A percentile compares a stretch with the other conserved stretches of the same genome.
Evolutionary conservation across 1,284 basidiomycete genomes (phyloP).

Genomic region (Fomitopsis schrenkii): DNA sequence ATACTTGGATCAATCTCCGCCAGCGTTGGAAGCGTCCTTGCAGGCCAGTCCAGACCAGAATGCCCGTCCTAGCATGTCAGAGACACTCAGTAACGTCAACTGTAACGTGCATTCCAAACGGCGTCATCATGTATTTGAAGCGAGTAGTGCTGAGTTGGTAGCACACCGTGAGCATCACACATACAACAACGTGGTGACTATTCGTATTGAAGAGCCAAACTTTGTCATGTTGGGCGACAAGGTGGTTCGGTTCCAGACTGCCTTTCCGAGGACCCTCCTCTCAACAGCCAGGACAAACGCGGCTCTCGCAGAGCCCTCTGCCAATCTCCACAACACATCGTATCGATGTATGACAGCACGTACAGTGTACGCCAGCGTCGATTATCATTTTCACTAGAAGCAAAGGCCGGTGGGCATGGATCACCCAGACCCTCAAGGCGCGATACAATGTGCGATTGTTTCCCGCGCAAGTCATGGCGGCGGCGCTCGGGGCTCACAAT

Average conservation of each 20-base stretch:
- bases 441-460: background rate
- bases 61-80: background rate
- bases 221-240: background rate
- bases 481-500: background rate
- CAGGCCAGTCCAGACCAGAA: background rate
- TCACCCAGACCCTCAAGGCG: background rate
- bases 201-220: background rate
- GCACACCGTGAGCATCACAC: background rate
- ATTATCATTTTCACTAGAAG: slow-evolving; percentile 7
- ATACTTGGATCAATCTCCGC: slow-evolving; percentile 1
- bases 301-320: background rate
- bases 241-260: background rate
- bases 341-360: slow-evolving; percentile 7
- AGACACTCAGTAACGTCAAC: background rate
- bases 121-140: background rate
- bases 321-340: background rate
- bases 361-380: slow-evolving; percentile 3
- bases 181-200: background rate
- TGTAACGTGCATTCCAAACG: background rate
- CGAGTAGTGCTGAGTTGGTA: background rate
- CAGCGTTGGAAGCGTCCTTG: background rate
- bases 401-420: slow-evolving; percentile 1
- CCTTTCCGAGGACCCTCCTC: slow-evolving; percentile 8
- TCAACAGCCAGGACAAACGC: background rate
- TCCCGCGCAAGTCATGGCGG: background rate